A percentile compares a stretch with the other conserved stretches of the same genome.
phyloP scores from a whole-genome alignment of 164 flowering plant species.

The Vitis amurensis region DNA sequence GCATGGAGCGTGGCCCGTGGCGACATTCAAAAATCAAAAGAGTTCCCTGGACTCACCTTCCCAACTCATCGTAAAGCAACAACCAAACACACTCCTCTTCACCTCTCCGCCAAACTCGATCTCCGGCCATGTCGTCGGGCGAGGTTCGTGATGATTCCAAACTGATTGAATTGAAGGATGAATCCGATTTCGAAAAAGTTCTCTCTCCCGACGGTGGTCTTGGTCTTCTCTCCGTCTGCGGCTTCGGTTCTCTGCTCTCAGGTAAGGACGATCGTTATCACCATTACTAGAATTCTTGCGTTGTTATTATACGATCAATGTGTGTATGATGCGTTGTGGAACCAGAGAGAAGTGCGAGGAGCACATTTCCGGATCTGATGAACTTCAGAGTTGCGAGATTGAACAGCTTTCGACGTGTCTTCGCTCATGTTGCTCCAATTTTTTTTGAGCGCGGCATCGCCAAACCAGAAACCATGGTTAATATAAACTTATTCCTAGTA shows the following conservation, averaged over 20 bases:
- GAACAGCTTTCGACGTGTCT: constrained; percentile 80
- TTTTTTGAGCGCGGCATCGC: constrained; percentile 96
- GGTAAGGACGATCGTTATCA: constrained; percentile 35
- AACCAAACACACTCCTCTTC: too few species aligned
- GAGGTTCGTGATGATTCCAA: neutral
- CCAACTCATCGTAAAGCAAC: too few species aligned
- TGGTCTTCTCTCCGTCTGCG: constrained; percentile 62
- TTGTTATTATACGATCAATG: neutral
- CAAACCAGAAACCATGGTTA: constrained; percentile 45
- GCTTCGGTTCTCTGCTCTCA: constrained; percentile 97
- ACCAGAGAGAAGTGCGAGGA: constrained; percentile 85
- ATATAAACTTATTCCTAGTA: too few species aligned
- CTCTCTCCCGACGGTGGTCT: constrained; percentile 38
- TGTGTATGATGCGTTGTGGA: constrained; percentile 2
- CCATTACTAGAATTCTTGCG: neutral
- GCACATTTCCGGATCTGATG: constrained; percentile 80
- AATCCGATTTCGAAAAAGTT: constrained; percentile 59
- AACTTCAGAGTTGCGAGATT: constrained; percentile 76
- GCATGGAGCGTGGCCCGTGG: too few species aligned
- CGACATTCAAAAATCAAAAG: too few species aligned
- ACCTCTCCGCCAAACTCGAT: too few species aligned
- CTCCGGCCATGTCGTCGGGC: too few species aligned
- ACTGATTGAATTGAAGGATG: constrained; percentile 44
- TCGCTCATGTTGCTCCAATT: constrained; percentile 82
- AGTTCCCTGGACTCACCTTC: too few species aligned